Evolutionary conservation across 1,139 yeast genomes (phyloP), one percentile per base, ranked within the genome.

Genomic region (Geotrichum macrosporum): DNA sequence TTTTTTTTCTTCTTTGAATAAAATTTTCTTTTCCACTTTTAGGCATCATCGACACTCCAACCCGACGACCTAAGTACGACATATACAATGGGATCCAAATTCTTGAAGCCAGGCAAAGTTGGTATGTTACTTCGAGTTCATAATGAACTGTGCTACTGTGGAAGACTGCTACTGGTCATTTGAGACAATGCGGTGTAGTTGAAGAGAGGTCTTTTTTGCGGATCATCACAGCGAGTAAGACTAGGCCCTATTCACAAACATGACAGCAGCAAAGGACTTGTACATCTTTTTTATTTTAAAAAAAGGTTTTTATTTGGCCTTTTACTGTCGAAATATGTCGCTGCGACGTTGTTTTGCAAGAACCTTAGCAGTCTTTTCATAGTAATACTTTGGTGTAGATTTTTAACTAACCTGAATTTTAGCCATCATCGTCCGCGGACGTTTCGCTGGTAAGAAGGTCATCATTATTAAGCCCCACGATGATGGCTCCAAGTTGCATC

Each of bases 361-460:
- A n/a, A n/a, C n/a, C n/a, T n/a, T n/a, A n/a, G n/a, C n/a, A n/a
- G n/a, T n/a, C n/a, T n/a, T n/a, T n/a, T n/a, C n/a, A n/a, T n/a
- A n/a, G n/a, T n/a, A n/a, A n/a, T n/a, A n/a, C n/a, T n/a, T n/a
- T n/a, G n/a, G n/a, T n/a, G n/a, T n/a, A 16, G 16, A 27, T 13
- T 5, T 29, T 3, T 26, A 10, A 12, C 16, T 13, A 41, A 59
- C 60, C 58, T 45, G 43, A 47, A 41, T 31, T 50, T 54, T 70
- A 85, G 97, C 98, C 79, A 89, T 92, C 78, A 89, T 92, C 74
- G 95, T 92, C 76, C 94, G 97, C 77, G 99, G 99, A 73, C 94
- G 98, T 81, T 92, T 81, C 86, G 99, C 99, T 74, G 99, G 99
- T 81, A 92, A 89, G 87, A 94, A 94, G 85, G 98, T 94, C 64